These are phyloP conservation scores for Boletus speciosus DNA, from an alignment of 768 basidiomycete genomes.

Conservation along the genomic window DNA sequence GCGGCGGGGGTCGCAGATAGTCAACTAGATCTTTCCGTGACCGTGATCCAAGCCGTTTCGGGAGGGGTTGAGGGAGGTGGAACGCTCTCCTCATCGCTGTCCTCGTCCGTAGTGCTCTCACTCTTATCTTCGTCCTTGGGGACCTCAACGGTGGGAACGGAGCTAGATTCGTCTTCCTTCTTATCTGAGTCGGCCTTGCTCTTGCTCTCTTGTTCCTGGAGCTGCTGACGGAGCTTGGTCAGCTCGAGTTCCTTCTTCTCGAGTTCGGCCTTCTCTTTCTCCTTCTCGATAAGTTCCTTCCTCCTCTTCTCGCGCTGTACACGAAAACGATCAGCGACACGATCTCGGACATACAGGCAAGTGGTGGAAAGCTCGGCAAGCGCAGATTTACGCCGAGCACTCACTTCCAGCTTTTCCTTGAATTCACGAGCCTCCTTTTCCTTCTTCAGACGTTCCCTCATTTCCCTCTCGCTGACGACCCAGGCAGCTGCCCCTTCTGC, in stretches of 20 bases:
- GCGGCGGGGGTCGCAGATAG: slow-evolving; percentile 22
- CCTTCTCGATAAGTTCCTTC: slow-evolving; percentile 43
- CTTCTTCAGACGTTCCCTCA: slow-evolving; percentile 66
- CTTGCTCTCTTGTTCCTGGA: slow-evolving; percentile 52
- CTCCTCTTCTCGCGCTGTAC: slow-evolving; percentile 43
- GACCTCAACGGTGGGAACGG: not conserved
- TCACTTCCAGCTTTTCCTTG: slow-evolving; percentile 64
- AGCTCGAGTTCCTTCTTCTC: slow-evolving; percentile 64
- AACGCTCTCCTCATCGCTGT: slow-evolving; percentile 42
- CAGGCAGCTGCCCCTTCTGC: slow-evolving; percentile 64
- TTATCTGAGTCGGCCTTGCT: slow-evolving; percentile 44
- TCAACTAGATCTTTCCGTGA: slow-evolving; percentile 30
- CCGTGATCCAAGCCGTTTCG: slow-evolving; percentile 28
- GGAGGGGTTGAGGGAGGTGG: slow-evolving; percentile 31
- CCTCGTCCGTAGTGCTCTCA: slow-evolving; percentile 35
- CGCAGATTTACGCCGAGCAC: slow-evolving; percentile 28
- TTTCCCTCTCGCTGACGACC: slow-evolving; percentile 72
- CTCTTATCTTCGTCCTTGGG: slow-evolving; percentile 31
- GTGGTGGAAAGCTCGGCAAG: slow-evolving; percentile 19
- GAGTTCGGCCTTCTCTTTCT: slow-evolving; percentile 56
- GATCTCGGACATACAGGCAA: slow-evolving; percentile 1
- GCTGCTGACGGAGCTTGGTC: slow-evolving; percentile 48
- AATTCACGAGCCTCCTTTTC: slow-evolving; percentile 72
- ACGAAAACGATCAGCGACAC: slow-evolving; percentile 10
- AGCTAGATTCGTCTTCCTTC: slow-evolving; percentile 36